These are phyloP conservation scores for Avena insularis DNA, from an alignment of 176 grass and related monocot genomes.

Conservation along the genomic window DNA sequence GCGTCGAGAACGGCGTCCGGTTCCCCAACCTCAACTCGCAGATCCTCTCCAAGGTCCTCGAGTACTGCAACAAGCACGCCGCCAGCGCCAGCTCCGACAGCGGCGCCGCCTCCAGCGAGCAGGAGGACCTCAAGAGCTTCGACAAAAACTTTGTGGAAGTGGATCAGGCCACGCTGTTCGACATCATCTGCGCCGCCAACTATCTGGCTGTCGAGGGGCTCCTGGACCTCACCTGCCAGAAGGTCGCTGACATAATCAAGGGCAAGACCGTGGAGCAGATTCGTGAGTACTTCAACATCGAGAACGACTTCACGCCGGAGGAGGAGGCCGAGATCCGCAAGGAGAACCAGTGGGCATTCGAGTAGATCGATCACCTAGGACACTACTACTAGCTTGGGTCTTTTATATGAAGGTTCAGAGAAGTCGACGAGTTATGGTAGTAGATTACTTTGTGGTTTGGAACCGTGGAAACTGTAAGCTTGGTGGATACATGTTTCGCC, in stretches of 20 bases:
- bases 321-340: not conserved
- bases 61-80: constrained; percentile 70
- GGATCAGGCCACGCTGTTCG: not conserved
- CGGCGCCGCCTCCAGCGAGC: too few relatives aligned
- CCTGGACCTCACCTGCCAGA: not conserved
- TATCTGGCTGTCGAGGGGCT: not conserved
- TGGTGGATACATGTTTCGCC: not conserved
- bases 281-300: not conserved
- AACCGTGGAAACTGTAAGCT: not conserved
- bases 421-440: not conserved
- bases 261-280: not conserved
- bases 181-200: not conserved
- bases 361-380: not conserved
- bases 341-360: not conserved
- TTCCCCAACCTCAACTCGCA: constrained; percentile 50
- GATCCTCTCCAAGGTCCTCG: constrained; percentile 64
- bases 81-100: too few relatives aligned
- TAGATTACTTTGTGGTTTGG: not conserved
- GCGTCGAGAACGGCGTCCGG: constrained; percentile 53
- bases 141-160: not conserved
- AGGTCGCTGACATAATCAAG: not conserved
- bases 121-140: not conserved
- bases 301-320: not conserved
- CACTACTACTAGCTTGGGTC: not conserved
- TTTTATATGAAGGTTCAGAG: not conserved